These are phyloP conservation scores for Elongisporangium undulatum DNA, from an alignment of 352 stramenopile species.

Conservation along the genomic window DNA sequence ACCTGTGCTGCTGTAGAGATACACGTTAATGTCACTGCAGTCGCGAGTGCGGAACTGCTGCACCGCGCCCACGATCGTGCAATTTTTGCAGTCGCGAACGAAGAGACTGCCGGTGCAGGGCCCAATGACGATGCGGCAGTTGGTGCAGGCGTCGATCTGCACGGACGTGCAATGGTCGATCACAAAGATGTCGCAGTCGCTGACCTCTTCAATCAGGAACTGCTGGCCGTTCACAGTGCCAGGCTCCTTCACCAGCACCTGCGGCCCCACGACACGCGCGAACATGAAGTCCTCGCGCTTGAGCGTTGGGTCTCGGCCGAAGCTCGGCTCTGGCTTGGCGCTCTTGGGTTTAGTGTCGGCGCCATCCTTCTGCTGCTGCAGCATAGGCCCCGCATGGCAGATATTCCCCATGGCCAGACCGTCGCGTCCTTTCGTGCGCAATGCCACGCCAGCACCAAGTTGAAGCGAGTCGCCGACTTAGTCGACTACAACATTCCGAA, in stretches of 20 bases:
- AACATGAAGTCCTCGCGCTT: conserved; percentile 74
- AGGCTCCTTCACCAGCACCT: conserved; percentile 44
- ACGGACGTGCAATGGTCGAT: conserved; percentile 74
- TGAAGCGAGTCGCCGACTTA: neutral
- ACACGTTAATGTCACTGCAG: conserved; percentile 56
- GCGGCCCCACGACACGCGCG: conserved; percentile 30
- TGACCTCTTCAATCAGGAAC: conserved; percentile 72
- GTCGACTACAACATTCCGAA: neutral
- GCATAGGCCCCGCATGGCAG: conserved; percentile 38
- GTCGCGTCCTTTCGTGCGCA: neutral
- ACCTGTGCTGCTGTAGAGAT: conserved; percentile 63
- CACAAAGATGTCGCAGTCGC: conserved; percentile 73
- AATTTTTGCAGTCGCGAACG: conserved; percentile 58
- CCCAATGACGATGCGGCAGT: conserved; percentile 69
- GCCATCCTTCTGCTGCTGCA: conserved; percentile 1
- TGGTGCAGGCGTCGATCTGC: conserved; percentile 66
- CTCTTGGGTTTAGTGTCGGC: neutral
- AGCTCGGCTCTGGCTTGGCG: conserved; percentile 20
- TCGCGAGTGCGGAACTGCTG: conserved; percentile 76
- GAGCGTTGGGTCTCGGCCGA: conserved; percentile 57
- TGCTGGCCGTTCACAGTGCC: conserved; percentile 73
- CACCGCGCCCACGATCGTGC: conserved; percentile 55
- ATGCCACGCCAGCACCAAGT: neutral
- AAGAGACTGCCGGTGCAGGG: conserved; percentile 70
- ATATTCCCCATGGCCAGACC: conserved; percentile 44